Evolutionary conservation across 2,329 filamentous ascomycete species (phyloP), one percentile per base, ranked within the genome.

Genomic region (Scopulariopsis brevicaulis): DNA sequence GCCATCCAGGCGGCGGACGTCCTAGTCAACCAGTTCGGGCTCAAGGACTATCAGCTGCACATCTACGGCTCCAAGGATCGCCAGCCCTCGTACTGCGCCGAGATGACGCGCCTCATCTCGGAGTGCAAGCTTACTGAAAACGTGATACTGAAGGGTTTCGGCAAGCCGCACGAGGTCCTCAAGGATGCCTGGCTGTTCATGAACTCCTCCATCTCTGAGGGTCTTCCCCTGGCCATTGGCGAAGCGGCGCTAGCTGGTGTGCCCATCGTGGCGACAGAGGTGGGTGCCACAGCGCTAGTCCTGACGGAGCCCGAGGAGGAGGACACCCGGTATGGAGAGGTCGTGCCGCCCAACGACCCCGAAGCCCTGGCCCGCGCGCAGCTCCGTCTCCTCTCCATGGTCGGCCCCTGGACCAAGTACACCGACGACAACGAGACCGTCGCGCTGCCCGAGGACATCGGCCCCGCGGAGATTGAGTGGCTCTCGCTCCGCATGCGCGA

Each of bases 11-110:
- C 83, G 7, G 82, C 83, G 1, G 82, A 86, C 63, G 78, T 86
- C 61, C 85, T 86, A 61, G 77, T 84, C 62, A 85, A 86, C 65
- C 76, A 82, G 63, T 85, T 79, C 75, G 82, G 82, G n/a, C 85
- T 86, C 68, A 77, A 74, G 50, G 82, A 85, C 60, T 86, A 85
- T 67, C 74, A 77, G 57, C 75, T 86, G 1, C 77, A 83, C 59
- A 79, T 86, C 20, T 86, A 85, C 63, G 83, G 83, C 12, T 81
- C 81, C 20, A 79, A 84, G 58, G 83, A 85, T 66, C 82, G 83
- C 61, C 77, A 82, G 25, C 82, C 82, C 0, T 77, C 79, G 1
- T 84, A 84, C 63, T 81, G 80, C 1, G 80, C 79, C 0, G 80
- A 77, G 64, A 83, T 77, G 68, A 79, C 77, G 65, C 80, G 79